Evolutionary conservation across 2,329 filamentous ascomycete species (phyloP), one percentile per base, ranked within the genome.

Genomic region (Botrytis tulipae): DNA sequence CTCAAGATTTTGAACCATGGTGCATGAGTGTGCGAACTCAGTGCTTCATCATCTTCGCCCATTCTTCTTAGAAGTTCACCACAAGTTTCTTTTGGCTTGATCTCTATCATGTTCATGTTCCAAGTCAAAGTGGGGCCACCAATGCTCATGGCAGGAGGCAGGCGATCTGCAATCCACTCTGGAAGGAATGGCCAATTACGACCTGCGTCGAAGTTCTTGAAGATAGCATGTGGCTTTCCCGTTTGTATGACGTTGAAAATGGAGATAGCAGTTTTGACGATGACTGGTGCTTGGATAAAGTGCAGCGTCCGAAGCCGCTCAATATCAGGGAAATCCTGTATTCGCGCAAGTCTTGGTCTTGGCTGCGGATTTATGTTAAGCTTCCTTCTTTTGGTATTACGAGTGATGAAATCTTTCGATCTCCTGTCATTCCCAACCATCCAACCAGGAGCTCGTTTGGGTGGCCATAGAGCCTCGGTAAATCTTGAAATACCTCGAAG

Each of bases 101-200:
- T 44, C 22, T 57, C 32, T 48, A 65, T 42, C 60, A 51, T 51
- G 14, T 70, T 70, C 40, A 70, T 61, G 1, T 35, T 65, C 60
- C 35, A 29, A 65, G 59, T 54, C 60, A 65, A 20, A 51, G 59
- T 71, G 12, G 70, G 60, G 6, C 70, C 35, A 32, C 65, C 32
- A 32, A 71, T 71, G 9, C 57, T 44, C 57, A 62, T 62, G 18
- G 60, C 35, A 40, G 60, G 22, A 37, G 63, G 32, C 35, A 63
- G 44, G 20, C n/a, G 35, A n/a, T 65, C 46, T 65, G 46, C 29
- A n/a, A 42, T 54, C 32, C 46, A 63, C 60, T 62, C 70, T n/a
- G 35, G 18, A 29, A 65, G 54, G 22, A 61, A 61, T 25, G 70
- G 70, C 70, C 70, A 71, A 4, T 22, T 51, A 12, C 59, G 70